Base-by-base conservation (phyloP, 106 monocot species). In the Dendrobium catenatum region DNA sequence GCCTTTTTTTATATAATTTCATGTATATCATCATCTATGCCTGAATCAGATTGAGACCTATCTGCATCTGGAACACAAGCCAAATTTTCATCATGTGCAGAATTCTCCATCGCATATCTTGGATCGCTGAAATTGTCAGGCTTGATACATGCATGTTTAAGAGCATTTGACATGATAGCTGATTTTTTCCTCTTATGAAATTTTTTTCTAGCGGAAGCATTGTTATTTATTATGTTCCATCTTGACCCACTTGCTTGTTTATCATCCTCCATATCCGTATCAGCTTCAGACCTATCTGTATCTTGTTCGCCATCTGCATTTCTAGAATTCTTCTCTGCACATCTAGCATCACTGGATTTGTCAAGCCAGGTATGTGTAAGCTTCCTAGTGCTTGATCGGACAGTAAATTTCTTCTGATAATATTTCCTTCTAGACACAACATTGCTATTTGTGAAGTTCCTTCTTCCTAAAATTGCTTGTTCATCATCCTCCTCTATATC, bases 341-440 rank as follows among this genome's bases (percentile, higher is more conserved):
- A 54, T 82, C 76, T 66, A 27, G n/a, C 46, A 55, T 70, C 31
- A 49, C 49, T 49, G 9, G 49, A 49, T 8, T 72, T 33, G 3
- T 68, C 26, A 15, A 72, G 70, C 37, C 70, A 1, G 37, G 31
- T 72, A 37, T 72, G 31, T 29, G 6, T 17, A 43, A 18, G 74
- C 18, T 74, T 42, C 74, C 41, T 42, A n/a, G 19, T 20, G 18
- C 74, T 79, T 73, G n/a, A 46, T 56, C n/a, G 59, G 47, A 26
- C 66, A 31, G 37, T 81, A 29, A 74, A 61, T 86, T 49, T 81
- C 81, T 89, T 77, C 76, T n/a, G 61, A 15, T 41, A 24, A 79
- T 54, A 66, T 74, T 43, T 74, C 29, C 42, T 43, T 43, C 20
- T 74, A 8, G 7, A 4, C 20, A 42, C 4, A 74, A 6, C 20